Base-by-base conservation (phyloP, 495 filamentous ascomycete species). In the Lindgomyces ingoldianus region DNA sequence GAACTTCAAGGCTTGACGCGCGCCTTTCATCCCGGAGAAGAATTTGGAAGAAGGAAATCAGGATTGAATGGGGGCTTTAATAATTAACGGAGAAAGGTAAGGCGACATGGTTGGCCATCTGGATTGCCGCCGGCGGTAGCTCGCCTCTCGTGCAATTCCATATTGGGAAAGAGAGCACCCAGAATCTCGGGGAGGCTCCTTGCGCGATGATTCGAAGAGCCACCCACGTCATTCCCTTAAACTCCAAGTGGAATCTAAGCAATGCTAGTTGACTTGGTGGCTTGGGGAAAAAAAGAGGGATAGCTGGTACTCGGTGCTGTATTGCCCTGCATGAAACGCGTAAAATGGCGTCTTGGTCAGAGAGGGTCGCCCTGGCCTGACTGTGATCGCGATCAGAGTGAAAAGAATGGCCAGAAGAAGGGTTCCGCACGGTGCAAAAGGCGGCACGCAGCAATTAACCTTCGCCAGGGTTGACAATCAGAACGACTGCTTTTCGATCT, bases 101-200 rank as follows among this genome's bases (percentile, higher is more conserved):
- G n/a, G n/a, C n/a, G n/a, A n/a, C n/a, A n/a, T n/a, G n/a, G n/a
- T n/a, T n/a, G n/a, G n/a, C n/a, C n/a, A n/a, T n/a, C n/a, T n/a
- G n/a, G n/a, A n/a, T n/a, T n/a, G n/a, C n/a, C n/a, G n/a, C n/a
- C n/a, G n/a, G n/a, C n/a, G 33, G 33, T 39, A 14, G 74, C 77
- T 14, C 76, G 60, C 69, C 77, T 79, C 36, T 18, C 24, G 57
- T 44, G 49, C 12, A 45, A 26, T 56, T 24, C 45, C 45, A 9
- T 4, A 48, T 48, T 48, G 45, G 45, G 45, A 18, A 6, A 18
- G n/a, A 48, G 6, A 18, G n/a, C n/a, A 48, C 22, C 45, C 45
- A 39, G 6, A 24, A 4, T 18, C 6, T 48, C 45, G 45, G 45
- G n/a, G 45, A 18, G 6, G 18, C 6, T 48, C n/a, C 45, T n/a